phyloP scores from a whole-genome alignment of 768 basidiomycete genomes.

The Cantharellus cinnabarinus region DNA sequence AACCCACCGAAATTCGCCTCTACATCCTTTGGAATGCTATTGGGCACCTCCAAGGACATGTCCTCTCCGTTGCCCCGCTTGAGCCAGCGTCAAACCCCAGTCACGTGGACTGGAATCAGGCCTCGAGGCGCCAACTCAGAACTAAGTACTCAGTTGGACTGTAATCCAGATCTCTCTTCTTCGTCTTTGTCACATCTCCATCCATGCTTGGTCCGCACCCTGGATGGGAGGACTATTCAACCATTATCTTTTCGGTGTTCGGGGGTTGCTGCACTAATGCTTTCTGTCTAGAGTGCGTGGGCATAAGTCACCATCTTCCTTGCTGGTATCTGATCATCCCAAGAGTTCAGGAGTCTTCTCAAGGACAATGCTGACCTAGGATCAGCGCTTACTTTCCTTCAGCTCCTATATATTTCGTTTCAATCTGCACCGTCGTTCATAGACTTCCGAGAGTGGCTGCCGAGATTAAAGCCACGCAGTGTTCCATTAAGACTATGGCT shows the following conservation, averaged over 20 bases:
- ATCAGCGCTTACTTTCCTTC: slow-evolving; percentile 65
- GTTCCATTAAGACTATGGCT: slow-evolving; percentile 53
- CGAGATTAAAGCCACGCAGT: slow-evolving; percentile 33
- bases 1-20: too few species aligned
- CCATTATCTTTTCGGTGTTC: slow-evolving; percentile 35
- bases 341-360: slow-evolving; percentile 55
- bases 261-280: slow-evolving; percentile 59
- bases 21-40: too few species aligned
- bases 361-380: slow-evolving; percentile 46
- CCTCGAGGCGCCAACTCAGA: too few species aligned
- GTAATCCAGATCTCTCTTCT: slow-evolving; percentile 29
- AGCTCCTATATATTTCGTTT: slow-evolving; percentile 58
- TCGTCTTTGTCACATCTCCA: slow-evolving; percentile 42
- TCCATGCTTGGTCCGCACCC: neutral
- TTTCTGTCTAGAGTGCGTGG: neutral
- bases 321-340: slow-evolving; percentile 16
- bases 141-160: too few species aligned
- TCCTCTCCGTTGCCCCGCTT: too few species aligned
- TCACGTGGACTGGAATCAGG: too few species aligned
- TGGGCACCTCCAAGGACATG: too few species aligned
- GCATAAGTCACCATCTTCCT: neutral
- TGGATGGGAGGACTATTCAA: neutral
- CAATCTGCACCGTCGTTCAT: slow-evolving; percentile 49
- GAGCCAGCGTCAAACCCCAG: too few species aligned
- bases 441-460: slow-evolving; percentile 20